These are phyloP conservation scores for Sporothrix variecibatus DNA, from an alignment of 2,329 filamentous ascomycete species.

Conservation along the genomic window DNA sequence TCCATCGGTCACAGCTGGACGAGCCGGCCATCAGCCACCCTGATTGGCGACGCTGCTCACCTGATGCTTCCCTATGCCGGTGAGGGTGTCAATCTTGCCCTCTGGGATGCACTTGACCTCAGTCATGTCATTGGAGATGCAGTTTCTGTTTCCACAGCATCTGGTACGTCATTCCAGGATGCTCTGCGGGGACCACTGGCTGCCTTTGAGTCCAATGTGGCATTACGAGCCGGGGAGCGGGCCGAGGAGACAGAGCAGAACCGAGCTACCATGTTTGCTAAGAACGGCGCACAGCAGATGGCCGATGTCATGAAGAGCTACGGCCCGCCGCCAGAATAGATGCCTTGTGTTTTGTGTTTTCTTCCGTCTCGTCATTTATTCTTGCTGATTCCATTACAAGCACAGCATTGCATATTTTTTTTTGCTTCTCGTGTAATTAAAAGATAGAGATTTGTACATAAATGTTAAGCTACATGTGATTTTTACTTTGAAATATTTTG, in stretches of 20 bases:
- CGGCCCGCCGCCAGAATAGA: not conserved
- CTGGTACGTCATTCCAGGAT: not conserved
- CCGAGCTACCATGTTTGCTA: not conserved
- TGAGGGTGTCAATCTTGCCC: constrained; percentile 6
- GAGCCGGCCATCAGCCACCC: not conserved
- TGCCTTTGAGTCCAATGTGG: not conserved
- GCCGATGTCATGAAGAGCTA: constrained; percentile 16
- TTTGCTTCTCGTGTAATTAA: no score
- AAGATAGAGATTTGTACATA: no score
- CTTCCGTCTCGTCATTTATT: not conserved
- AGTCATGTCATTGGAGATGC: not conserved
- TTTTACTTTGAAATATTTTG: no score
- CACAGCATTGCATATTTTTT: no score
- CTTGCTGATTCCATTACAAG: not conserved
- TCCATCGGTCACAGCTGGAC: not conserved
- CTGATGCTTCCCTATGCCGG: constrained; percentile 5
- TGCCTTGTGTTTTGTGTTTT: not conserved
- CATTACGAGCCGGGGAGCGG: not conserved
- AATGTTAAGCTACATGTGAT: no score
- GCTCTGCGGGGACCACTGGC: not conserved
- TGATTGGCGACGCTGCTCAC: constrained; percentile 13
- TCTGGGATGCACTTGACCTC: not conserved
- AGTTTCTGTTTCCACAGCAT: not conserved
- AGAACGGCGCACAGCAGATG: not conserved
- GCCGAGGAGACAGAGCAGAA: not conserved